Conservation (phyloP, 164 flowering plant species). For the Pachysandra terminalis region DNA sequence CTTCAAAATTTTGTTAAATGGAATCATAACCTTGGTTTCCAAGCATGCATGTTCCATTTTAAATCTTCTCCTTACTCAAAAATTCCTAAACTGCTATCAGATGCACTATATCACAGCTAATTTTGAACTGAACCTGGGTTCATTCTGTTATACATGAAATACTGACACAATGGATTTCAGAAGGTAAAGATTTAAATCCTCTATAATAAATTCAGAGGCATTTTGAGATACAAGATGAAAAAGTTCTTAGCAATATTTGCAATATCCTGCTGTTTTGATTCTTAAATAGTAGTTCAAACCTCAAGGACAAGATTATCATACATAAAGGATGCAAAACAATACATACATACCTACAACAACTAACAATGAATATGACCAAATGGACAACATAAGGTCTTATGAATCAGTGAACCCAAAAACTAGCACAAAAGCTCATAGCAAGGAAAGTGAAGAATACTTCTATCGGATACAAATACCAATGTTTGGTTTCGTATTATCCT, state of each 20-base stretch:
- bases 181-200: too few species aligned
- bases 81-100: not conserved
- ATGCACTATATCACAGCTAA: not conserved
- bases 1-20: not conserved
- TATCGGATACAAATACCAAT: not conserved
- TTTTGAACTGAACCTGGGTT: not conserved
- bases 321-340: too few species aligned
- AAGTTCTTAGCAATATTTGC: not conserved
- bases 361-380: too few species aligned
- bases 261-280: not conserved
- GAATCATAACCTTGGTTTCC: not conserved
- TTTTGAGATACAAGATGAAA: not conserved
- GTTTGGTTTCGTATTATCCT: not conserved
- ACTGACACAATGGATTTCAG: too few species aligned
- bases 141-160: too few species aligned
- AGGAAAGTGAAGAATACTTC: not conserved
- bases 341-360: not conserved
- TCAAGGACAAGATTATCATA: not conserved
- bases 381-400: not conserved
- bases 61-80: not conserved
- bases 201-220: not conserved
- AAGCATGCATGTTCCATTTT: not conserved
- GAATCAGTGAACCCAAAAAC: not conserved
- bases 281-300: not conserved
- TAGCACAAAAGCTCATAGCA: not conserved